phyloP scores from a whole-genome alignment of 2,329 filamentous ascomycete species.

The Aspergillus quadrilineatus region DNA sequence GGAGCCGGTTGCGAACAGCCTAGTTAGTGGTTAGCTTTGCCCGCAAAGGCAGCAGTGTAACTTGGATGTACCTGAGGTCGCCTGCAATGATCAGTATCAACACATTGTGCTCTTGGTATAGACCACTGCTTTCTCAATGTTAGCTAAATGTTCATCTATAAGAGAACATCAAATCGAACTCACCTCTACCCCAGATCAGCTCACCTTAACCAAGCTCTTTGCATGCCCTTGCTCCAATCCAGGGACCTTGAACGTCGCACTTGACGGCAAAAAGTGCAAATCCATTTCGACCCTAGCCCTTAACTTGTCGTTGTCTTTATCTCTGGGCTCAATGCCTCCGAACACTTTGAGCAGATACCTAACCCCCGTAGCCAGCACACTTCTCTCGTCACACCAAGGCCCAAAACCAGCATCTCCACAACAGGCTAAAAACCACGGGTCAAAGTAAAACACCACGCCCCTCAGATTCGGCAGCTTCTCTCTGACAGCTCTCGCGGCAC shows the following conservation, averaged over 20 bases:
- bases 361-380: constrained; percentile 32
- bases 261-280: constrained; percentile 33
- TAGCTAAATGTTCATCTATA: neutral
- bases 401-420: constrained; percentile 21
- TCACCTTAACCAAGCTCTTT: neutral
- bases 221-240: neutral
- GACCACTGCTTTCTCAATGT: neutral
- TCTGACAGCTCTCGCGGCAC: constrained; percentile 25
- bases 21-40: neutral
- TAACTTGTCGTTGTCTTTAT: constrained; percentile 14
- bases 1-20: neutral
- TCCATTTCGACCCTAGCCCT: constrained; percentile 25
- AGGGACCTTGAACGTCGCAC: neutral
- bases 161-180: neutral
- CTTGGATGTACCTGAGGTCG: neutral
- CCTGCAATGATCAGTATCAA: neutral
- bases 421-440: constrained; percentile 36
- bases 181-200: constrained; percentile 12
- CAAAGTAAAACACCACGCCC: constrained; percentile 33
- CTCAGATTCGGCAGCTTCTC: constrained; percentile 29
- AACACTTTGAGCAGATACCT: constrained; percentile 32
- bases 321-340: constrained; percentile 22
- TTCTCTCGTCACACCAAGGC: constrained; percentile 18
- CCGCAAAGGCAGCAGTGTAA: neutral
- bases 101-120: neutral